Base-by-base conservation (phyloP, 441 rosid genomes). In the Corymbia calophylla region DNA sequence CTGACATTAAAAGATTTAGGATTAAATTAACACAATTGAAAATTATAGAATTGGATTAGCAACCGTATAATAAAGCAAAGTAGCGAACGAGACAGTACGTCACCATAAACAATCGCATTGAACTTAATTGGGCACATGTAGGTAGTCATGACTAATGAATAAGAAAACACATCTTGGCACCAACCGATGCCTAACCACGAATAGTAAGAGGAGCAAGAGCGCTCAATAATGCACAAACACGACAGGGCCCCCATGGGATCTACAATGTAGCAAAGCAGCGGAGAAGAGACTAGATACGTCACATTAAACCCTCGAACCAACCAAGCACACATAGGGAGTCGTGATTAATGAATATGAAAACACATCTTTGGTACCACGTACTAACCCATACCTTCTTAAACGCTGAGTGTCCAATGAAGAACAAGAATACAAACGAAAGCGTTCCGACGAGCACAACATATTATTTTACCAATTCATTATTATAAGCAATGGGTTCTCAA, bases 1-100 rank as follows among this genome's bases (percentile, higher is more conserved):
- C 2, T 23, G 13, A 2, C 16, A 56, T 29, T 23, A 56, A 56
- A 23, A 9, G 21, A 0, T 56, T 56, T 1, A 56, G 0, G 0
- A 56, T 12, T 56, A 56, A 56, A 56, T 1, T 1, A 27, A 3
- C 5, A 0, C 0, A 56, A 23, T 23, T 56, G 2, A 56, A 56
- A 56, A 21, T 1, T 56, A 56, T 8, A 56, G 23, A 1, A 56
- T 4, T 56, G 2, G 12, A 56, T 56, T 0, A 4, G 29, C 62
- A 2, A 23, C 12, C 12, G 29, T 56, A 56, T 56, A 11, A 56
- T 56, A 35, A 35, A 35, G 62, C 13, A 56, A 56, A 56, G 62
- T 13, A 56, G 29, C 13, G 29, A 29, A 56, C 62, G 10, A 23
- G 62, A 56, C 13, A 56, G 25, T 58, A 2, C 0, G 14, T 58